phyloP scores from a whole-genome alignment of 192 early-diverging fungal species.

The Linnemannia hyalina region DNA sequence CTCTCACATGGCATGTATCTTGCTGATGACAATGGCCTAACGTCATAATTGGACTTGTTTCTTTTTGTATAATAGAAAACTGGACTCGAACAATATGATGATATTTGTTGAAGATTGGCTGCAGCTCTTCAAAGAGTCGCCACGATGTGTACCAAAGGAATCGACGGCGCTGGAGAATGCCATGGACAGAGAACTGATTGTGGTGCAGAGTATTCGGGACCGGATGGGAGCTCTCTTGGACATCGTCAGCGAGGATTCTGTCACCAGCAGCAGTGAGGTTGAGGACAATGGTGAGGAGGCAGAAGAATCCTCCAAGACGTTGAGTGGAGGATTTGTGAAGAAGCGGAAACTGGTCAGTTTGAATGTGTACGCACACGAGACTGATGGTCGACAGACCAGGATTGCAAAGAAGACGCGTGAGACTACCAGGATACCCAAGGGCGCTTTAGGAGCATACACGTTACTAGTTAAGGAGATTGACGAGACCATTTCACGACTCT shows the following conservation, averaged over 20 bases:
- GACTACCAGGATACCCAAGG: conserved; percentile 57
- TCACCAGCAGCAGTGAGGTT: conserved; percentile 30
- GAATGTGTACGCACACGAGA: conserved; percentile 42
- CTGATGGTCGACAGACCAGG: conserved; percentile 56
- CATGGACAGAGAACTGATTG: conserved; percentile 25
- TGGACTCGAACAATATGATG: conserved; percentile 54
- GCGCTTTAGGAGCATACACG: conserved; percentile 47
- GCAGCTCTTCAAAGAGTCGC: conserved; percentile 19
- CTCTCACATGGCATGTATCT: background rate
- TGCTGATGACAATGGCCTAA: background rate
- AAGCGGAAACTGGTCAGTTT: conserved; percentile 49
- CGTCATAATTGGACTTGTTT: background rate
- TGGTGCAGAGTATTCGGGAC: conserved; percentile 35
- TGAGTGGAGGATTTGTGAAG: conserved; percentile 18
- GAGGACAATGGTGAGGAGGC: conserved; percentile 27
- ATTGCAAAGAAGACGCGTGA: conserved; percentile 58
- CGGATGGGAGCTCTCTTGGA: conserved; percentile 30
- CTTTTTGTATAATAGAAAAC: conserved; percentile 26
- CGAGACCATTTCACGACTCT: conserved; percentile 26
- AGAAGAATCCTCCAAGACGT: background rate
- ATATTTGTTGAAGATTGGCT: conserved; percentile 47
- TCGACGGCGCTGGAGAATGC: background rate
- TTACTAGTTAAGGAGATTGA: conserved; percentile 45
- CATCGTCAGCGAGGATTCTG: conserved; percentile 48
- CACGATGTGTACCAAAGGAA: background rate